Base-by-base conservation (phyloP, 139 green algal genomes). In the Haematococcus lacustris region DNA sequence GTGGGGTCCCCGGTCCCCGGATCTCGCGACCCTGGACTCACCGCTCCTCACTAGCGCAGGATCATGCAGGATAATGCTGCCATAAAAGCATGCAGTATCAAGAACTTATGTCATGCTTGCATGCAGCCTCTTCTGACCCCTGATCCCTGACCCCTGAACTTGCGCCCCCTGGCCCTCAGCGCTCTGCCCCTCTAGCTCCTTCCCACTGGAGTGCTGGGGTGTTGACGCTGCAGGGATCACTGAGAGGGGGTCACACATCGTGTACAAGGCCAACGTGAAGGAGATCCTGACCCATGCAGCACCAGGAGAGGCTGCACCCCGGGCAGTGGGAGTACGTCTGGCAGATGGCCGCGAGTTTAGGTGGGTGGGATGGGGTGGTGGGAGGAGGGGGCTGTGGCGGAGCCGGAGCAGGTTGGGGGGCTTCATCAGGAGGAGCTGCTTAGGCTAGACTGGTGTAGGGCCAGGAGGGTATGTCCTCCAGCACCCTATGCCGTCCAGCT, bases 221-320 rank as follows among this genome's bases (percentile, higher is more conserved):
- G 9, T 28, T 53, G 9, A 17, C 17, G 43, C 26, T 64, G 25
- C 73, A 85, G 87, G 87, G 41, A 86, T 93, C 59, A 50, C 41
- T 30, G 90, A 96, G 81, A 66, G 70, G 1, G 94, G 94, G n/a
- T 83, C 91, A 1, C 61, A 75, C 23, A 74, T 98, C 5, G 76
- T 91, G 77, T 98, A 98, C 88, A 93, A 92, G 71, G 89, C 91
- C 37, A 96, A 97, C 66, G 93, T 97, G 32, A 90, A 89, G 75
- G 66, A 87, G 62, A 96, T 98, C 43, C 1, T 97, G 28, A 82
- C 87, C 4, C 83, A 93, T 60, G 73, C 72, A n/a, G 85, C 92
- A 60, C 72, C 73, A 23, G 66, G 84, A 33, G 78, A 70, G 2
- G 81, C 78, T 3, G 74, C 40, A 25, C 57, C 73, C 34, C 51